These are phyloP conservation scores for Plasmodium gonderi DNA, from an alignment of 169 alveolate genomes.

Conservation along the genomic window DNA sequence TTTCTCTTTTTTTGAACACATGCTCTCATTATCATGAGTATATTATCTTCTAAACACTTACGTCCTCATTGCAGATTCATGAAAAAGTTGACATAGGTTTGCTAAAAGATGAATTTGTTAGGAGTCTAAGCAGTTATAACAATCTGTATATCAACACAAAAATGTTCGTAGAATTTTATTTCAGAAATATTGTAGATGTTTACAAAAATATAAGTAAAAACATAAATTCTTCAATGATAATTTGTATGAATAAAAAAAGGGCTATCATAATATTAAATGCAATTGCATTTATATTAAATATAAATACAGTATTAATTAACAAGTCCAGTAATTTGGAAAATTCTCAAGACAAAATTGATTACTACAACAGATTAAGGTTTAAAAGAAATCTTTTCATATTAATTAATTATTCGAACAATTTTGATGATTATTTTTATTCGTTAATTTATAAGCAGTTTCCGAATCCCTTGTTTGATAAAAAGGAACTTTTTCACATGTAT, in stretches of 20 bases:
- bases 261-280: conserved; percentile 58
- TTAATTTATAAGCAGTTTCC: conserved; percentile 59
- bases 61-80: conserved; percentile 3
- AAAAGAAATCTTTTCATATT: conserved; percentile 34
- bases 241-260: conserved; percentile 64
- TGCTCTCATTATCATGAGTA: not conserved
- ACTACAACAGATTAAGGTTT: conserved; percentile 55
- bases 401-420: conserved; percentile 52
- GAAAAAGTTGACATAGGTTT: conserved; percentile 17
- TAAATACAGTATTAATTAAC: conserved; percentile 50
- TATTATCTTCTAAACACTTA: too few relatives aligned
- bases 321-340: conserved; percentile 17
- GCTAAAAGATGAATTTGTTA: conserved; percentile 58
- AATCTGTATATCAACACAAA: conserved; percentile 57
- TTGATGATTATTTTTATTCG: conserved; percentile 66
- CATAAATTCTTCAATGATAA: conserved; percentile 54
- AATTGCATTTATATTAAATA: conserved; percentile 47
- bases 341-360: conserved; percentile 38
- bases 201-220: conserved; percentile 61
- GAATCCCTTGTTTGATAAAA: conserved; percentile 38
- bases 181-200: conserved; percentile 13
- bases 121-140: conserved; percentile 59
- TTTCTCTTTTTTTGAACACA: not conserved
- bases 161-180: conserved; percentile 71
- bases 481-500: conserved; percentile 62